Base-by-base conservation (phyloP, 2,329 filamentous ascomycete species). In the Podosphaera xanthii region DNA sequence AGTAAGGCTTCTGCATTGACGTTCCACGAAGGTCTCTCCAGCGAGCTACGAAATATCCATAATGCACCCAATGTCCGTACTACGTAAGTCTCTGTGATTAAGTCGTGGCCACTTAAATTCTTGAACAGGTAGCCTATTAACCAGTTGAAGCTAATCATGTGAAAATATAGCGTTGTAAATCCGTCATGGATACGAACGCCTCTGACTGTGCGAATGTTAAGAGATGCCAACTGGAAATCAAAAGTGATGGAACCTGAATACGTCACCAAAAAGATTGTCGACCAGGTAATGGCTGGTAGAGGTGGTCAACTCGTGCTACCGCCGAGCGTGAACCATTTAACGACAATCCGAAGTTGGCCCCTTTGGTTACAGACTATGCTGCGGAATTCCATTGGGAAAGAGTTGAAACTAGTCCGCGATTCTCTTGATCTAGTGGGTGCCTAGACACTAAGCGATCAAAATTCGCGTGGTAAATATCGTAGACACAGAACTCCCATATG, bases 1-100 rank as follows among this genome's bases (percentile, higher is more conserved):
- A 77, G 76, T 62, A 88, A 88, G 69, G 77, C 82, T 2, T 82
- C 79, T 0, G 77, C 81, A 3, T 68, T 84, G 38, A 73, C 80
- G 6, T 82, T 88, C 67, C 82, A 87, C 65, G 83, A 88, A 67
- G 84, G 77, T 0, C 70, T 84, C 6, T 70, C 74, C 1, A 72
- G 74, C 1, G 82, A 84, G 69, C 69, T 84, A 61, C 70, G 69
- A 49, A 76, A 75, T 7, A 71, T 75, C 53, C 84, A 86, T 69
- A 75, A 77, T n/a, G 83, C 83, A 1, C 77, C 76, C 3, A 75
- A 75, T 60, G 77, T 87, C 48, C 75, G 82, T 60, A 69, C 67
- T 12, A 68, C 65, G 67, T 68, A 63, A 63, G 66, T 63, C 30
- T n/a, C n/a, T 38, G 4, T 30, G 12, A 53, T 12, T 22, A 22